Evolutionary conservation across 2,329 filamentous ascomycete genomes (phyloP).

Genomic region (Verticillium klebahnii): DNA sequence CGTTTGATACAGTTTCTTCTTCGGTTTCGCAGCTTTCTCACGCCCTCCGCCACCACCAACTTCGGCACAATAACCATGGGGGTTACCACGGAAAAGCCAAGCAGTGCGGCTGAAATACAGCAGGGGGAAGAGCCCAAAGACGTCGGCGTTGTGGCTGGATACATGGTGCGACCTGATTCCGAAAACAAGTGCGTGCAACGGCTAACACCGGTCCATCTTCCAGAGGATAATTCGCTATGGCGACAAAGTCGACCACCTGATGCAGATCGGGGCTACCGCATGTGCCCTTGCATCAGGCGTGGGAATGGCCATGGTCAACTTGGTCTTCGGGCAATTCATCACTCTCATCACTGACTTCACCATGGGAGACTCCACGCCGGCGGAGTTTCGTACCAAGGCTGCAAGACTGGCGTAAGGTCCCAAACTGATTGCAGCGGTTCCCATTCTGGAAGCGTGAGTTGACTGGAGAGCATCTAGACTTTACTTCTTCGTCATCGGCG

Average conservation of each 20-base stretch:
- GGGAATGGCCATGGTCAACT: constrained; percentile 11
- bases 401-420: constrained; percentile 22
- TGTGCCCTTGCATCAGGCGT: constrained; percentile 8
- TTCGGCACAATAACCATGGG: no score
- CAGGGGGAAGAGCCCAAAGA: no score
- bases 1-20: no score
- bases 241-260: not conserved
- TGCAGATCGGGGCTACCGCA: not conserved
- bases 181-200: no score
- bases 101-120: no score
- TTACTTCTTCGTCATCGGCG: not conserved
- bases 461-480: not conserved
- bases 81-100: no score
- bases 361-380: constrained; percentile 17
- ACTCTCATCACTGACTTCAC: constrained; percentile 7
- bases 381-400: constrained; percentile 24
- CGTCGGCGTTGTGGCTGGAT: no score
- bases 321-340: constrained; percentile 13
- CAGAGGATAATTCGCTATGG: not conserved
- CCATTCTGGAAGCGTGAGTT: not conserved
- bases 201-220: no score
- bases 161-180: no score
- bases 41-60: no score
- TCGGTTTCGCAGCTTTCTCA: no score
- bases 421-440: not conserved